A percentile compares a stretch with the other conserved stretches of the same genome.
These are phyloP conservation scores for Calocybe gambosa DNA, from an alignment of 1,284 basidiomycete genomes.

Conservation along the genomic window DNA sequence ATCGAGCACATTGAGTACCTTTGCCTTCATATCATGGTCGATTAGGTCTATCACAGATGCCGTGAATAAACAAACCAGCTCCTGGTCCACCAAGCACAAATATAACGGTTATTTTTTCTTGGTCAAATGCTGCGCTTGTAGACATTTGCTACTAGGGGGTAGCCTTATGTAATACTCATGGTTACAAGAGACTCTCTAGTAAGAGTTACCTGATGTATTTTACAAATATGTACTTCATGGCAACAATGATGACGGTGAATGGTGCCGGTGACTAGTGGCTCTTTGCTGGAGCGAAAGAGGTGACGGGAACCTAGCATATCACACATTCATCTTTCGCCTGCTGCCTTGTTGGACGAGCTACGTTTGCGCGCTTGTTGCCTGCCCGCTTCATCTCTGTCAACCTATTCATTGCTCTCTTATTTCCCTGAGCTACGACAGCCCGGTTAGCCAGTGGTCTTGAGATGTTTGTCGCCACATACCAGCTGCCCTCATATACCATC, in stretches of 20 bases:
- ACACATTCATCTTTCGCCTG: conserved; percentile 91
- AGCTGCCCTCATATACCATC: conserved; percentile 98
- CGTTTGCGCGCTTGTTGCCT: conserved; percentile 66
- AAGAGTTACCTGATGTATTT: no score
- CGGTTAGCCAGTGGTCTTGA: not conserved
- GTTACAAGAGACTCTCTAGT: no score
- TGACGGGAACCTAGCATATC: conserved; percentile 71
- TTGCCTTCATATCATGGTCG: conserved; percentile 59
- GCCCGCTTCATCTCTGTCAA: conserved; percentile 87
- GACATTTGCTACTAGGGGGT: not conserved
- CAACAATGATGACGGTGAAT: no score
- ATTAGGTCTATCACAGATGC: not conserved
- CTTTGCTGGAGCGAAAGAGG: no score
- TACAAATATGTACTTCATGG: no score
- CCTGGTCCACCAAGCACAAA: conserved; percentile 98
- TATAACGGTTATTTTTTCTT: conserved; percentile 77
- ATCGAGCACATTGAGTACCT: conserved; percentile 88
- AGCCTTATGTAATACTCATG: not conserved
- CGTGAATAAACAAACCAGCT: conserved; percentile 52
- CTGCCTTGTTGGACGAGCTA: conserved; percentile 83
- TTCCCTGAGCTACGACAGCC: conserved; percentile 73
- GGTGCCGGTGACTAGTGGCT: no score
- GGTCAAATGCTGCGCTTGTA: conserved; percentile 54
- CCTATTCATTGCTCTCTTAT: conserved; percentile 92
- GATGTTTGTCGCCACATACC: conserved; percentile 46